Percentiles rank a stretch among this genome's conserved stretches.
Evolutionary conservation across 257 asterid species (phyloP).

Genomic region (Solanum sejunctum): DNA sequence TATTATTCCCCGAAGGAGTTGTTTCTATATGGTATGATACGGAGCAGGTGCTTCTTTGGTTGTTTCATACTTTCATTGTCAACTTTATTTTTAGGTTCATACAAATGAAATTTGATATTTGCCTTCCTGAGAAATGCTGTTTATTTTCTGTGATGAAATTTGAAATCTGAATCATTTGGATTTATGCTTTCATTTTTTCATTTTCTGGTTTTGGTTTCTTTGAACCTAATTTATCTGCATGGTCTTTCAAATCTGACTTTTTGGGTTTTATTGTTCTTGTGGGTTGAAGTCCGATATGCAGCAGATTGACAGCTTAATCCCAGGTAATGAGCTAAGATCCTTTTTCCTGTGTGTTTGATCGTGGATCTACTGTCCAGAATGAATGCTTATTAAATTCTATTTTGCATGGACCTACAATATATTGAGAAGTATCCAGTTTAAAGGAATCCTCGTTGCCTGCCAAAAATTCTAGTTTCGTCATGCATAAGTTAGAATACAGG

Average conservation of each 20-base stretch:
- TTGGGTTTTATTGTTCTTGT: slow-evolving; percentile 9
- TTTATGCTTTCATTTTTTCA: neutral
- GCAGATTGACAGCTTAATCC: slow-evolving; percentile 52
- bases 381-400: neutral
- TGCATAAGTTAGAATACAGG: neutral
- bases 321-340: slow-evolving; percentile 33
- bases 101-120: neutral
- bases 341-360: neutral
- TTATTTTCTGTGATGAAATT: neutral
- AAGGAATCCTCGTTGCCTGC: neutral
- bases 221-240: neutral
- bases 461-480: neutral
- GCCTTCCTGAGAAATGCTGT: neutral
- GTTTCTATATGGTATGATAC: slow-evolving; percentile 61
- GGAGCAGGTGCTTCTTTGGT: neutral
- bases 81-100: neutral
- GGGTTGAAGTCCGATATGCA: slow-evolving; percentile 60
- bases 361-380: neutral
- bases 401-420: neutral
- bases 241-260: neutral
- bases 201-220: neutral
- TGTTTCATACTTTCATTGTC: neutral
- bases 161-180: neutral
- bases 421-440: neutral
- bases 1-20: slow-evolving; percentile 57